These are phyloP conservation scores for Lomentospora prolificans DNA, from an alignment of 2,329 filamentous ascomycete genomes.

Conservation along the genomic window DNA sequence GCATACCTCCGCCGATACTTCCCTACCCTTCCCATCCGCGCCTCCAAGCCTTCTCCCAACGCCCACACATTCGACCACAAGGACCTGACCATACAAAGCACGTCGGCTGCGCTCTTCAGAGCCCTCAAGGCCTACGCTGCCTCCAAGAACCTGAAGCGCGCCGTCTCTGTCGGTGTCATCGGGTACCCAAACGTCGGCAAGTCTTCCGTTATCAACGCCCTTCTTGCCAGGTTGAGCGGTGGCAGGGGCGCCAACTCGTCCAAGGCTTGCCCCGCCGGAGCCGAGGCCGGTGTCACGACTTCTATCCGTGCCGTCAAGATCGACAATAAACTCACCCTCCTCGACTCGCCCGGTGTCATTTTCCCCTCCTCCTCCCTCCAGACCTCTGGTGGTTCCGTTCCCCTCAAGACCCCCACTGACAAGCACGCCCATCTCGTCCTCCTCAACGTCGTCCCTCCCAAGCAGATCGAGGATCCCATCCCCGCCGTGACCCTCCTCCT, in stretches of 20 bases:
- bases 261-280: conserved; percentile 71
- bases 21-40: conserved; percentile 81
- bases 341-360: conserved; percentile 90
- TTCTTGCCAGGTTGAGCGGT: conserved; percentile 66
- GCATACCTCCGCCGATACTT: conserved; percentile 78
- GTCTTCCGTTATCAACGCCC: conserved; percentile 90
- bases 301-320: conserved; percentile 84
- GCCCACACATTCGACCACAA: conserved; percentile 89
- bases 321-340: conserved; percentile 84
- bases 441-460: conserved; percentile 84
- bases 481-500: conserved; percentile 81
- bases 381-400: conserved; percentile 29
- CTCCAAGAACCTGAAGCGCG: conserved; percentile 74
- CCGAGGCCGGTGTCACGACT: conserved; percentile 87
- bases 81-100: conserved; percentile 76
- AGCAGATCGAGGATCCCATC: conserved; percentile 86
- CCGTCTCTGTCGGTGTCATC: conserved; percentile 85
- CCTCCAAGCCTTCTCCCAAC: conserved; percentile 71
- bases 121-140: conserved; percentile 84
- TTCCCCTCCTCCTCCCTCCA: conserved; percentile 59
- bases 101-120: conserved; percentile 74
- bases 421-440: conserved; percentile 79
- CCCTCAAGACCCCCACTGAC: conserved; percentile 52
- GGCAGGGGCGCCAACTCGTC: conserved; percentile 46
- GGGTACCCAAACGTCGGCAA: conserved; percentile 96